Percentiles rank a stretch among this genome's conserved stretches.
phyloP scores from a whole-genome alignment of 148 eudicot genomes.

The Rhododendron ferrugineum region DNA sequence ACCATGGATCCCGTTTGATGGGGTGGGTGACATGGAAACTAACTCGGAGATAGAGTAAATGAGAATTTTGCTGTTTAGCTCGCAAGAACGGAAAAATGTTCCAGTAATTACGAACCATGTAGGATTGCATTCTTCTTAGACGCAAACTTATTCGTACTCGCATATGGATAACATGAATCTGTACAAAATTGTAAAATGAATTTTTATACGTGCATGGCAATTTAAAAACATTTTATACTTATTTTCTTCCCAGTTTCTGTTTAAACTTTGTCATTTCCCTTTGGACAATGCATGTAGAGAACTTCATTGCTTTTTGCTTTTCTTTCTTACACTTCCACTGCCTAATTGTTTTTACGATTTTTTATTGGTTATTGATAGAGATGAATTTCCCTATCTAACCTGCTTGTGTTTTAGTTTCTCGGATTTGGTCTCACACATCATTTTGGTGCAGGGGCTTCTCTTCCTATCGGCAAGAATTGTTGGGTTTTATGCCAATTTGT shows the following conservation, averaged over 20 bases:
- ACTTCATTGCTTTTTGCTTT: background rate
- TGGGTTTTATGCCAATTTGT: conserved; percentile 75
- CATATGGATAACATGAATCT: background rate
- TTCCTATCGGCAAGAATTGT: conserved; percentile 82
- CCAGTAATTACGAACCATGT: too few relatives aligned
- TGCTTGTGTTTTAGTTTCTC: background rate
- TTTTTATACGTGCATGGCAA: background rate
- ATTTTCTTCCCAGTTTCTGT: background rate
- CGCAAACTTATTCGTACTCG: too few relatives aligned
- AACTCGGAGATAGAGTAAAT: too few relatives aligned
- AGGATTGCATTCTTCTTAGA: too few relatives aligned
- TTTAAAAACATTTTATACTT: background rate
- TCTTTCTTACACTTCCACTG: background rate
- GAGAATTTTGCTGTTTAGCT: too few relatives aligned
- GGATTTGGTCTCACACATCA: background rate
- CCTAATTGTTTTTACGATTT: background rate
- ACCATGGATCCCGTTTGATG: too few relatives aligned
- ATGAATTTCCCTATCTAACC: background rate
- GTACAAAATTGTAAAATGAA: background rate
- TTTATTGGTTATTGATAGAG: background rate
- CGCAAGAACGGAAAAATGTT: too few relatives aligned
- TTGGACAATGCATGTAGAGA: background rate
- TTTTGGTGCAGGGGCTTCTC: conserved; percentile 65
- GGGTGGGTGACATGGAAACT: too few relatives aligned
- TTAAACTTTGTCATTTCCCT: background rate